phyloP scores from a whole-genome alignment of 306 rosid genomes.

The Astragalus membranaceus region DNA sequence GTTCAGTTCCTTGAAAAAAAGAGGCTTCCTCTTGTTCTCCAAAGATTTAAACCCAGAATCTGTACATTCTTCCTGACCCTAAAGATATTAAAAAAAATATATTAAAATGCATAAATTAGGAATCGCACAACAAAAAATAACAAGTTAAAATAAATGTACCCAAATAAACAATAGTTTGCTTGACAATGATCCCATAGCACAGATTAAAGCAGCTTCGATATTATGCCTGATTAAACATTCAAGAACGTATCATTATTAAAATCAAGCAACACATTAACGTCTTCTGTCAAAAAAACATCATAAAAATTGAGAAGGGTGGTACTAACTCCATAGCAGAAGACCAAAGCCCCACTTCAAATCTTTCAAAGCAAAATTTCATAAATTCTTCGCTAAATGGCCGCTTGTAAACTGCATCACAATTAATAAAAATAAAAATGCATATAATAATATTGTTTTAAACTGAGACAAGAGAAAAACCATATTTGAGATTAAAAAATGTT shows the following conservation, averaged over 20 bases:
- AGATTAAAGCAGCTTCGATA: background rate
- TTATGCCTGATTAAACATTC: slow-evolving; percentile 4
- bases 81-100: background rate
- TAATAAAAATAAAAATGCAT: background rate
- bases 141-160: background rate
- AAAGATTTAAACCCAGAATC: background rate
- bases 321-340: slow-evolving; percentile 28
- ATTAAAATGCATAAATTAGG: too few relatives aligned
- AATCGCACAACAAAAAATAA: too few relatives aligned
- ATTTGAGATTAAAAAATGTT: background rate
- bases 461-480: background rate
- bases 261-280: too few relatives aligned
- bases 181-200: background rate
- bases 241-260: too few relatives aligned
- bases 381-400: slow-evolving; percentile 26
- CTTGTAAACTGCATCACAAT: slow-evolving; percentile 2
- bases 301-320: accelerated
- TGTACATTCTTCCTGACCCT: background rate
- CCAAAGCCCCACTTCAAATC: slow-evolving; percentile 40
- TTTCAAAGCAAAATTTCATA: slow-evolving; percentile 27
- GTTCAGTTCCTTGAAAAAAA: slow-evolving; percentile 13
- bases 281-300: too few relatives aligned
- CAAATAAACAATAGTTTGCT: slow-evolving; percentile 6
- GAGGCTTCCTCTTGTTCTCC: background rate
- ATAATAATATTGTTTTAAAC: too few relatives aligned